Conservation (phyloP, 345 rosid genomes). For the Psidium guajava region DNA sequence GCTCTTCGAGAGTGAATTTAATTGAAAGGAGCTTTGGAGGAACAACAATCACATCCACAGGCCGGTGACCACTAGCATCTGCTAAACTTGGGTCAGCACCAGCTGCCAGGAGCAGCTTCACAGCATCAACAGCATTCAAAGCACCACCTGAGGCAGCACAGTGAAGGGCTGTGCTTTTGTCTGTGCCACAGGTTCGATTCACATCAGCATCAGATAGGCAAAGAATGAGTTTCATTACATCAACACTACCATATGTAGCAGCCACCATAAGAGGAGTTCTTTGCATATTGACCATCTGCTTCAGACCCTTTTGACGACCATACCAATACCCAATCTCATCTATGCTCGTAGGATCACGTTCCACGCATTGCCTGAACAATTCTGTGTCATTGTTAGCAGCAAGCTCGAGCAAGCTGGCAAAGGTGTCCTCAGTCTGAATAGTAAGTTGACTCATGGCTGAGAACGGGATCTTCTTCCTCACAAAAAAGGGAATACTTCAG, state of each 20-base stretch:
- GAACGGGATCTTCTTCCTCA: conserved; percentile 15
- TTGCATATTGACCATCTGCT: conserved; percentile 69
- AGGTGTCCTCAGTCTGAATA: conserved; percentile 70
- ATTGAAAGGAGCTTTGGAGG: conserved; percentile 56
- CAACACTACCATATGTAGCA: conserved; percentile 77
- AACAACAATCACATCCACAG: conserved; percentile 75
- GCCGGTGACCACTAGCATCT: conserved; percentile 54
- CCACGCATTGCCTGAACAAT: conserved; percentile 45
- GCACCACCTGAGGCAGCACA: conserved; percentile 97
- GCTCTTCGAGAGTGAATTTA: conserved; percentile 53
- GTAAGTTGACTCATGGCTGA: conserved; percentile 68
- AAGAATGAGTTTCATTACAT: conserved; percentile 59
- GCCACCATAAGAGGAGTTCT: conserved; percentile 95
- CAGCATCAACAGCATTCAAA: conserved; percentile 58
- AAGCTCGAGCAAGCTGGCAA: conserved; percentile 83
- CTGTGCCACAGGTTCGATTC: conserved; percentile 53
- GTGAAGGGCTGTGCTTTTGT: conserved; percentile 76
- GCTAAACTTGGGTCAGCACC: conserved; percentile 63
- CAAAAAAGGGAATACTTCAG: conserved; percentile 3
- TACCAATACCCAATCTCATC: conserved; percentile 87
- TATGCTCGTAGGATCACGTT: conserved; percentile 48
- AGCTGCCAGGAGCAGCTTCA: conserved; percentile 64
- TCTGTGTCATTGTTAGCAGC: conserved; percentile 83
- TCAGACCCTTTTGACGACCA: conserved; percentile 75
- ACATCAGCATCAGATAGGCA: conserved; percentile 66